Evolutionary conservation across 441 rosid genomes (phyloP).

Genomic region (Pelargonium citronellum): DNA sequence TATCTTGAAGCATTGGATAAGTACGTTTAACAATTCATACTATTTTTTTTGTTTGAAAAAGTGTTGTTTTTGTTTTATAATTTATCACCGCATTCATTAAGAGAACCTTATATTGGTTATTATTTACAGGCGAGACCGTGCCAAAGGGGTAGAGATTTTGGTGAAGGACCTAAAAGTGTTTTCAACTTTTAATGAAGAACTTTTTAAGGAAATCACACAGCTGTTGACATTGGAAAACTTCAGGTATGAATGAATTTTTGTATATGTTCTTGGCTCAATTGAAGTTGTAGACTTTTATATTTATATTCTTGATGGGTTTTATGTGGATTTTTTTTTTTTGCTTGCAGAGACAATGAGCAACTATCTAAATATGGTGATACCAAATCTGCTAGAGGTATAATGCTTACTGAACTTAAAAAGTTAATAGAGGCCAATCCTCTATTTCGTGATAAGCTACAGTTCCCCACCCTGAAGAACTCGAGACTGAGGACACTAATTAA

Average conservation of each 20-base stretch:
- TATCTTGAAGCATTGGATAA: conserved; percentile 78
- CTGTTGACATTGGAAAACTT: conserved; percentile 68
- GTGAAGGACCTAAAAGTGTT: conserved; percentile 77
- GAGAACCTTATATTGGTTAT: not conserved
- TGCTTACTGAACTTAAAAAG: conserved; percentile 71
- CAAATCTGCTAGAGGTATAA: conserved; percentile 69
- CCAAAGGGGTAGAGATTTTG: conserved; percentile 66
- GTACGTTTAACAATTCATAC: conserved; percentile 26
- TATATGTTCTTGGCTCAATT: no score
- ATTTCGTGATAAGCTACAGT: conserved; percentile 80
- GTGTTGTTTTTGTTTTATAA: conserved; percentile 5
- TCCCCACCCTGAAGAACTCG: conserved; percentile 66
- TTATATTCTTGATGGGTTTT: not conserved
- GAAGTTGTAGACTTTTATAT: no score
- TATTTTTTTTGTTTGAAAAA: not conserved
- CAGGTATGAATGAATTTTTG: no score
- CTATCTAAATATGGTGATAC: conserved; percentile 74
- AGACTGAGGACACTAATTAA: conserved; percentile 72
- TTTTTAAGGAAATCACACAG: conserved; percentile 78
- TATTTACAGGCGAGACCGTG: conserved; percentile 47
- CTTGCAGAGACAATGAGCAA: conserved; percentile 67
- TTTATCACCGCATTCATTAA: not conserved
- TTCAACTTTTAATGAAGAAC: conserved; percentile 68
- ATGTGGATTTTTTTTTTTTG: conserved; percentile 7
- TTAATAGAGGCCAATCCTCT: conserved; percentile 79